Evolutionary conservation across 139 green algal genomes (phyloP).

Genomic region (Penium margaritaceum): DNA sequence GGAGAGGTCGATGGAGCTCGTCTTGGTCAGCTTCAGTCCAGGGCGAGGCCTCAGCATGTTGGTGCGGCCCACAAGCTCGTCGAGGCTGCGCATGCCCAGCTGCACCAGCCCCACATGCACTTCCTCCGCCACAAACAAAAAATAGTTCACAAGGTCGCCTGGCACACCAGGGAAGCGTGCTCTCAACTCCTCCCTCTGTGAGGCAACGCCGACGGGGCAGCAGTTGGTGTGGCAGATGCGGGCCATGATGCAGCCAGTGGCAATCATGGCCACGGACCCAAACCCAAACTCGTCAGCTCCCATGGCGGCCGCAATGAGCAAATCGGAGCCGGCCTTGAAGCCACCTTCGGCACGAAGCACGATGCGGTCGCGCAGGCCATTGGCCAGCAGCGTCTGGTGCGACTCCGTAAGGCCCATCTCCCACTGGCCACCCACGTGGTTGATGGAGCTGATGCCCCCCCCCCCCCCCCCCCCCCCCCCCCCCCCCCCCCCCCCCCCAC

Average conservation of each 20-base stretch:
- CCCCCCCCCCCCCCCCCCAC: too few species aligned
- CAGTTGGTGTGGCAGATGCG: slow-evolving; percentile 99
- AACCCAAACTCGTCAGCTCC: slow-evolving; percentile 91
- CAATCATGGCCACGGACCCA: slow-evolving; percentile 96
- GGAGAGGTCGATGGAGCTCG: slow-evolving; percentile 76
- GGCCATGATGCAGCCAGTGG: slow-evolving; percentile 98
- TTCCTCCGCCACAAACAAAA: slow-evolving; percentile 72
- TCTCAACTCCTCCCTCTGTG: slow-evolving; percentile 83
- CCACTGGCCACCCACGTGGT: slow-evolving; percentile 90
- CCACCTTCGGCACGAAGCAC: slow-evolving; percentile 86
- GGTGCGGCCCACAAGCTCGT: slow-evolving; percentile 84
- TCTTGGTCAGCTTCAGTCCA: slow-evolving; percentile 76
- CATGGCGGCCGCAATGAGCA: slow-evolving; percentile 80
- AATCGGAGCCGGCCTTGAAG: slow-evolving; percentile 80
- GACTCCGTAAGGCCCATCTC: slow-evolving; percentile 88
- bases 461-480: slow-evolving; percentile 93
- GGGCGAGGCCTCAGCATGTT: slow-evolving; percentile 60
- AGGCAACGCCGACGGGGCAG: slow-evolving; percentile 94
- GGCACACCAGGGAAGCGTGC: slow-evolving; percentile 88
- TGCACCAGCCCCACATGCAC: slow-evolving; percentile 68
- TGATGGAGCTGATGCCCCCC: slow-evolving; percentile 91
- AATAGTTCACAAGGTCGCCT: slow-evolving; percentile 93
- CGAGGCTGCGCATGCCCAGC: slow-evolving; percentile 74
- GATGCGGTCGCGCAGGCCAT: slow-evolving; percentile 88
- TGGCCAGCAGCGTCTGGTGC: slow-evolving; percentile 71